Percentiles rank a stretch among this genome's conserved stretches.
Conservation (phyloP, 2,329 filamentous ascomycete genomes). For the Venturia asperata region DNA sequence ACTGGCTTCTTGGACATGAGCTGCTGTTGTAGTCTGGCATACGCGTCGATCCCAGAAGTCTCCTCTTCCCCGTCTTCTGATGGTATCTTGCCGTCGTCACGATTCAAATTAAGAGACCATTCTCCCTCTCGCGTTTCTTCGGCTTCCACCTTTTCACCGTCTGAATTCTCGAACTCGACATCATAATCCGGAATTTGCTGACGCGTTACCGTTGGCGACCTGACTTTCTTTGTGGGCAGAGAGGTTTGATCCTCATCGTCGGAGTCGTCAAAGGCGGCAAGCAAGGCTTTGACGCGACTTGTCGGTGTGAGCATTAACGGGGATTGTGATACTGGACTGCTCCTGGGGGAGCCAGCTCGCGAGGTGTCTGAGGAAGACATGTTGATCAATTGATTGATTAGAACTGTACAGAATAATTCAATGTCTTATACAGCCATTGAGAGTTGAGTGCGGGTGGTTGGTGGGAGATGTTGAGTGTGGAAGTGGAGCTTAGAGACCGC, state of each 20-base stretch:
- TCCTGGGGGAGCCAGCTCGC: neutral
- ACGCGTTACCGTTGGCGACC: neutral
- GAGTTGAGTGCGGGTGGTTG: neutral
- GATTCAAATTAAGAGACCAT: neutral
- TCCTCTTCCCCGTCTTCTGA: neutral
- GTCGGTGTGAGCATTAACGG: conserved; percentile 34
- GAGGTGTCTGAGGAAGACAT: conserved; percentile 9
- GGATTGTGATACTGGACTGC: conserved; percentile 14
- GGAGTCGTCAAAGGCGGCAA: conserved; percentile 41
- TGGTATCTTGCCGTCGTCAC: neutral
- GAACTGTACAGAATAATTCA: neutral
- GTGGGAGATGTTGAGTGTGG: neutral
- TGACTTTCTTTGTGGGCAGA: neutral
- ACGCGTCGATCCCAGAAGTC: neutral
- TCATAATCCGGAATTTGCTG: neutral
- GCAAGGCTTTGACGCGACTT: conserved; percentile 43
- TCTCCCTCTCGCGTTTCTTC: neutral
- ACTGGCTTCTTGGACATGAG: conserved; percentile 1
- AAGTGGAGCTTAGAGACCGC: neutral
- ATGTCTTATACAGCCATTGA: neutral
- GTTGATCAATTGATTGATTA: neutral
- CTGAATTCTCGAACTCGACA: conserved; percentile 15
- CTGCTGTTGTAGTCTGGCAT: conserved; percentile 8
- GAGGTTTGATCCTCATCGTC: conserved; percentile 1
- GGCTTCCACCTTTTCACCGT: conserved; percentile 1